phyloP scores from a whole-genome alignment of 2,329 filamentous ascomycete species.

The Pseudogymnoascus sp. region DNA sequence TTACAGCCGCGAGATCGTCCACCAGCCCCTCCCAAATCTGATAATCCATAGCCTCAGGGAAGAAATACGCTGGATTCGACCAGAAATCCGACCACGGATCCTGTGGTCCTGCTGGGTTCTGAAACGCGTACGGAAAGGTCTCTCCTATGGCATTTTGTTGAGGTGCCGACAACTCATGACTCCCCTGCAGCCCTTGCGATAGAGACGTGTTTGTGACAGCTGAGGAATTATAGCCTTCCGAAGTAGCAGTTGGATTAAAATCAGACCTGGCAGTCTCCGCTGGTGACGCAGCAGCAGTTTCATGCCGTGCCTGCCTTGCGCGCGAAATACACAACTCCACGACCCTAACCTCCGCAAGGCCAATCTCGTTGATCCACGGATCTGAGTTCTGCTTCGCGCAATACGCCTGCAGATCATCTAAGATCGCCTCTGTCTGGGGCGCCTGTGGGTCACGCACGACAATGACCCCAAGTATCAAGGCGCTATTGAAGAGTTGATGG shows the following conservation, averaged over 20 bases:
- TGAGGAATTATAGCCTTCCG: background rate
- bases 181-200: background rate
- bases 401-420: constrained; percentile 34
- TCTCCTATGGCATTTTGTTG: background rate
- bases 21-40: constrained; percentile 20
- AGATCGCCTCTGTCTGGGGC: constrained; percentile 26
- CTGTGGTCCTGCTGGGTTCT: background rate
- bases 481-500: constrained; percentile 37
- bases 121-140: background rate
- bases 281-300: background rate
- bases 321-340: constrained; percentile 34
- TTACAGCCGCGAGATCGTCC: constrained; percentile 13
- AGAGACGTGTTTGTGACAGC: background rate
- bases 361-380: constrained; percentile 35
- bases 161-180: background rate
- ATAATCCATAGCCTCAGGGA: constrained; percentile 21
- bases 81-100: constrained; percentile 12
- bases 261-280: background rate
- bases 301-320: background rate
- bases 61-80: constrained; percentile 17
- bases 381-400: constrained; percentile 35
- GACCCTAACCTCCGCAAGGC: constrained; percentile 35
- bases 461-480: constrained; percentile 32
- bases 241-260: background rate
- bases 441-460: constrained; percentile 30